Conservation (phyloP, 2,329 filamentous ascomycete species). For the Cladosporium halotolerans region DNA sequence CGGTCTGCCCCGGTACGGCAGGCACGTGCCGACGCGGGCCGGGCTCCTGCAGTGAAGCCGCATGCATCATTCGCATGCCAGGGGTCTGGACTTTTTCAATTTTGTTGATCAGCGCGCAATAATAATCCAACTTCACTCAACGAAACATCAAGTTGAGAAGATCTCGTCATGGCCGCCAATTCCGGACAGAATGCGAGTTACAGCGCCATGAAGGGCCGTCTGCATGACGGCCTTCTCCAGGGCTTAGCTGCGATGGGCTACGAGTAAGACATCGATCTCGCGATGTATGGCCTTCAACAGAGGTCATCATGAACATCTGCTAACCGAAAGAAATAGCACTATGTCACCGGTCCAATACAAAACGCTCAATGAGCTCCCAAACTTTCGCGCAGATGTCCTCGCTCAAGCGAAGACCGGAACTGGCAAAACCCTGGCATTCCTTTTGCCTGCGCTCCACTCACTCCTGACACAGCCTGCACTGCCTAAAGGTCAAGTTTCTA, state of each 20-base stretch:
- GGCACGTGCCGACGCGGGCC: no score
- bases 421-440: constrained; percentile 88
- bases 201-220: constrained; percentile 20
- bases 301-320: not conserved
- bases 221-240: constrained; percentile 18
- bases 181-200: not conserved
- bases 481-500: constrained; percentile 70
- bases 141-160: not conserved
- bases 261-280: constrained; percentile 11
- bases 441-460: constrained; percentile 81
- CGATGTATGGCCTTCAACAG: not conserved
- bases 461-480: constrained; percentile 73
- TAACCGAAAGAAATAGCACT: constrained; percentile 21
- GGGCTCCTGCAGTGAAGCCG: no score
- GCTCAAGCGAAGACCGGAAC: constrained; percentile 77
- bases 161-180: not conserved
- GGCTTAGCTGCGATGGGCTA: constrained; percentile 18
- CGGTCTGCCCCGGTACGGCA: no score
- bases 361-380: constrained; percentile 46
- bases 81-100: constrained; percentile 7
- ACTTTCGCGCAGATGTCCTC: constrained; percentile 46
- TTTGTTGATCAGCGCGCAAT: not conserved
- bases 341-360: constrained; percentile 52
- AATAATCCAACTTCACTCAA: not conserved
- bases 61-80: not conserved